Base-by-base conservation (phyloP, 1,284 basidiomycete species). In the Anthracocystis setariae region DNA sequence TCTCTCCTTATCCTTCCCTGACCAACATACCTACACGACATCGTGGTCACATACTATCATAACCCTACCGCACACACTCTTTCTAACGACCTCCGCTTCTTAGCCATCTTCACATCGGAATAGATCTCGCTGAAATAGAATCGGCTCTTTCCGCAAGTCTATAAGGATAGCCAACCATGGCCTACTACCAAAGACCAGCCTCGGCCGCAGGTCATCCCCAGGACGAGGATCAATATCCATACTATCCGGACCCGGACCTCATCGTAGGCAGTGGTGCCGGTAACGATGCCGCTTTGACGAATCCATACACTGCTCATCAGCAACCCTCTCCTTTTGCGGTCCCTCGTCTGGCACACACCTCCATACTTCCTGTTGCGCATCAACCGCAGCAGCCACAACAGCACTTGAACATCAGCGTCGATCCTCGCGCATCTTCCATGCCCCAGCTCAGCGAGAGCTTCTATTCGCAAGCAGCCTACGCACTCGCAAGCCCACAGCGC, bases 401-500 rank as follows among this genome's bases (percentile, higher is more conserved):
- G 18, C 65, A 56, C 7, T 43, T 59, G 55, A 66, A 53, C 42
- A 54, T 63, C 43, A 45, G 38, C 55, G 44, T 63, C 24, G 66
- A 74, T 24, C 69, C 45, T 8, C 47, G 47, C 21, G 56, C 49
- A 20, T 23, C 49, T 3, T 50, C 55, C 33, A 46, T 55, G 49
- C 73, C 69, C 0, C 72, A 73, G 23, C 64, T 80, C 32, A 73
- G 69, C 61, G 62, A 74, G 39, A 77, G 75, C 66, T 80, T 80
- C 53, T 80, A 78, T 52, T 40, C 48, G 29, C 73, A 80, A 49
- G 76, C 78, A 5, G 78, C 78, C 0, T 53, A 58, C n/a, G 78
- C 74, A 2, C 62, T 77, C 12, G 54, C 64, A 9, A 52, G 58
- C 37, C 61, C 54, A 13, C 59, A 48, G 2, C 37, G 60, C 13